A percentile compares a stretch with the other conserved stretches of the same genome.
Conservation (phyloP, 768 basidiomycete genomes). For the Lentinula sp. region DNA sequence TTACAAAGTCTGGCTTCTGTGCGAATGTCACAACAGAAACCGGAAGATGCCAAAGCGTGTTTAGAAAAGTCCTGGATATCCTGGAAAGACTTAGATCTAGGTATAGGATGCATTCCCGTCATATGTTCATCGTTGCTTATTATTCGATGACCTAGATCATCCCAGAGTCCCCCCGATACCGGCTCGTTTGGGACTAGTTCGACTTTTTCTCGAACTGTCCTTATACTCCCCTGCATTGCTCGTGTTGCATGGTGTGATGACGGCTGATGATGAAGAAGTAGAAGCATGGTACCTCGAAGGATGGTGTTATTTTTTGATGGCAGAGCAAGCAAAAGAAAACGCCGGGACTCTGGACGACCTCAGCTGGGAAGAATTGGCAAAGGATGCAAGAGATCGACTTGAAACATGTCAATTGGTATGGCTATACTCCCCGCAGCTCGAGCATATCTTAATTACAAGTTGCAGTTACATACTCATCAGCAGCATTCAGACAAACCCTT, state of each 20-base stretch:
- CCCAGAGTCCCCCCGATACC: slow-evolving; percentile 65
- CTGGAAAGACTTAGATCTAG: slow-evolving; percentile 66
- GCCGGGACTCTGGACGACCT: slow-evolving; percentile 34
- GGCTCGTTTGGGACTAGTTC: slow-evolving; percentile 67
- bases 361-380: slow-evolving; percentile 11
- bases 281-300: slow-evolving; percentile 95
- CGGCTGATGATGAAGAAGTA: slow-evolving; percentile 77
- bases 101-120: slow-evolving; percentile 17
- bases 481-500: slow-evolving; percentile 73
- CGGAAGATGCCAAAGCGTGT: slow-evolving; percentile 72
- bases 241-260: slow-evolving; percentile 73
- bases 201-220: slow-evolving; percentile 73
- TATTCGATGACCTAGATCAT: slow-evolving; percentile 41
- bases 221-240: slow-evolving; percentile 67
- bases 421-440: slow-evolving; percentile 9
- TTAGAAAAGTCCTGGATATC: slow-evolving; percentile 61
- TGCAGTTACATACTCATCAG: slow-evolving; percentile 64
- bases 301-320: slow-evolving; percentile 87
- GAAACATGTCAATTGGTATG: slow-evolving; percentile 77
- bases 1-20: slow-evolving; percentile 80
- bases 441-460: slow-evolving; percentile 2
- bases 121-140: not conserved
- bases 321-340: slow-evolving; percentile 60
- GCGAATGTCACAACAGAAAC: slow-evolving; percentile 79
- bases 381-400: slow-evolving; percentile 60